Conservation (phyloP, 2,329 filamentous ascomycete species). For the Aspergillus texensis region DNA sequence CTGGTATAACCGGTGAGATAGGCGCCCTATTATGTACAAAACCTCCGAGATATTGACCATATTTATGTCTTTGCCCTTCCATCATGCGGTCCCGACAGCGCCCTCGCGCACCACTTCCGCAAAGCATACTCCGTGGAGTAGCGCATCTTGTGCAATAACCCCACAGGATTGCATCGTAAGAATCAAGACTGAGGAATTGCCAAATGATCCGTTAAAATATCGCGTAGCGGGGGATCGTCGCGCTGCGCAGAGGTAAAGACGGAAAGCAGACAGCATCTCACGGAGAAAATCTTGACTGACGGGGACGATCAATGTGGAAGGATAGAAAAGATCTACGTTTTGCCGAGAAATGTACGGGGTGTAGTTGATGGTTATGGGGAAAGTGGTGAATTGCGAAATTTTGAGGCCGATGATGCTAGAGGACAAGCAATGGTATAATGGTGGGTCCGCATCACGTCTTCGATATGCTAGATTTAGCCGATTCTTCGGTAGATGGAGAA, state of each 20-base stretch:
- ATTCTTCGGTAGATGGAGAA: not conserved
- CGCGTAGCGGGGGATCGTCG: not conserved
- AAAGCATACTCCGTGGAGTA: not conserved
- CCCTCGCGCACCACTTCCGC: not conserved
- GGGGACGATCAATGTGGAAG: not conserved
- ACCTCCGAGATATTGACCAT: not conserved
- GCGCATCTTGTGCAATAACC: conserved; percentile 23
- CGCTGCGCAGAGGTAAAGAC: not conserved
- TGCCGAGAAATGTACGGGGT: not conserved
- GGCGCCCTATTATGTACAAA: not conserved
- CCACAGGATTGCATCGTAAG: conserved; percentile 18
- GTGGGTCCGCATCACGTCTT: conserved; percentile 26
- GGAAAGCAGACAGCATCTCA: not conserved
- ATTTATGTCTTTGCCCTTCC: not conserved
- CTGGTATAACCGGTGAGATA: not conserved
- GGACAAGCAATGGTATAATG: conserved; percentile 14
- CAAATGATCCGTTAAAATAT: not conserved
- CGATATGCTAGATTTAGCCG: not conserved
- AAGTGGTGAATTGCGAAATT: conserved; percentile 18
- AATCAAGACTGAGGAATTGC: not conserved
- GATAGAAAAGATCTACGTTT: not conserved
- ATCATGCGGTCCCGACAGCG: not conserved
- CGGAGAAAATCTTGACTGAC: not conserved
- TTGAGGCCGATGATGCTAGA: conserved; percentile 19
- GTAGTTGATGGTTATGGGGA: not conserved